phyloP scores from a whole-genome alignment of 2,329 filamentous ascomycete genomes.

The Diaporthe helianthi region DNA sequence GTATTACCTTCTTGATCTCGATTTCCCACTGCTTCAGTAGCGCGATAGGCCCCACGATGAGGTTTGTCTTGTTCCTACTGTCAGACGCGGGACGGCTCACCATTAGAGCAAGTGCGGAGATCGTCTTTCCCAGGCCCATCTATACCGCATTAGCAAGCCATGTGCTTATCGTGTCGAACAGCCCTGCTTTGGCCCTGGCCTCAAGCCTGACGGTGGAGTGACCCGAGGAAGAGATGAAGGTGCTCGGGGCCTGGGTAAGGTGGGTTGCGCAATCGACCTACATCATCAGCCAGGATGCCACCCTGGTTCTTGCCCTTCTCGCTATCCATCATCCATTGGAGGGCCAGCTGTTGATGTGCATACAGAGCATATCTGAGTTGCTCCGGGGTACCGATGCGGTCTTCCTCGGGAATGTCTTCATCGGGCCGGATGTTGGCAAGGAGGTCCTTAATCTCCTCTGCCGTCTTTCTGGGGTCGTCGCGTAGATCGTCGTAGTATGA shows the following conservation, averaged over 20 bases:
- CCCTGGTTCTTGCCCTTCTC: constrained; percentile 78
- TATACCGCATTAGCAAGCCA: not conserved
- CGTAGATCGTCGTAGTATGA: constrained; percentile 46
- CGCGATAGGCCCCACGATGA: constrained; percentile 82
- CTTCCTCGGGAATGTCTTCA: constrained; percentile 65
- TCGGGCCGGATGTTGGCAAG: constrained; percentile 78
- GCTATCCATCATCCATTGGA: constrained; percentile 78
- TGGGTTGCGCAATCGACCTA: not conserved
- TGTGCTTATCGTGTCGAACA: not conserved
- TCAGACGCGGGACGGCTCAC: constrained; percentile 69
- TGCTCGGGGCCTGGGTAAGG: not conserved
- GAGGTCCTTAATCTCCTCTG: constrained; percentile 74
- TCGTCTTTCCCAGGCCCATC: constrained; percentile 86
- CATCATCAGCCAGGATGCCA: constrained; percentile 77
- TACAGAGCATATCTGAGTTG: constrained; percentile 74
- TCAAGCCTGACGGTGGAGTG: not conserved
- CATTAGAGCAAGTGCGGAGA: constrained; percentile 82
- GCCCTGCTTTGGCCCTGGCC: not conserved
- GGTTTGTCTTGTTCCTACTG: constrained; percentile 70
- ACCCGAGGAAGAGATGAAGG: not conserved
- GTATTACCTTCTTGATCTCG: constrained; percentile 65
- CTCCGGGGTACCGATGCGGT: constrained; percentile 72
- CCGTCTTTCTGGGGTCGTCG: constrained; percentile 49
- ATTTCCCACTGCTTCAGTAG: constrained; percentile 85
- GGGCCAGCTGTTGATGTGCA: constrained; percentile 80